Evolutionary conservation across 306 rosid genomes (phyloP), one percentile per base, ranked within the genome.

Genomic region (Albizia julibrissin): DNA sequence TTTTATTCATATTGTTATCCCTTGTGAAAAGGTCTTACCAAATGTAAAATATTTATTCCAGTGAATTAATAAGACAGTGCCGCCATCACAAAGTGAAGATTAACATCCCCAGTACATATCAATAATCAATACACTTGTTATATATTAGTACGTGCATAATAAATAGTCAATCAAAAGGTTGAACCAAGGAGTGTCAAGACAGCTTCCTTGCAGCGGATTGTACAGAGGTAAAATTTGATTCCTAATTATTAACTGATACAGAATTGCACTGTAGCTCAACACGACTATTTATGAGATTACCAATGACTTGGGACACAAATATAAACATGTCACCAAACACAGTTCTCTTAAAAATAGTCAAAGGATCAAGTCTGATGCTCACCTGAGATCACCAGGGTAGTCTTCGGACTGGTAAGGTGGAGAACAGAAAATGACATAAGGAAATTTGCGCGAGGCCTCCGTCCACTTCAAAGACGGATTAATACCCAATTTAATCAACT

Each of bases 331-430:
- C 69, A 68, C 15, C 34, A 43, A 70, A 29, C 7, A 8, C 70
- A 77, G 40, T 42, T 31, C 72, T 37, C 27, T 21, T 34, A 67
- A 34, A 43, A 54, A n/a, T 44, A 29, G 46, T 37, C 31, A 80
- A 59, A 43, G 29, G 74, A 76, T 42, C 11, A 71, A 68, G 22
- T 72, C 42, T 59, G 18, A 76, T 47, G 47, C 82, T 90, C 82
- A 95, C 98, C 96, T 85, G 47, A 93, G 89, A 89, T 95, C 98
- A n/a, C 90, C 92, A 0, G 81, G 90, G 74, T 95, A 93, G 13
- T 93, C 92, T 1, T 90, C 39, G 59, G 93, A 81, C 69, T 91
- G 84, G 8, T 87, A 91, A 31, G 99, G 99, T 8, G 99, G 99
- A 64, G 98, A 98, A 79, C 97, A 95, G 85, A 95, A 89, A 74